Evolutionary conservation across 768 basidiomycete genomes (phyloP).

Genomic region (Lactarius indigo): DNA sequence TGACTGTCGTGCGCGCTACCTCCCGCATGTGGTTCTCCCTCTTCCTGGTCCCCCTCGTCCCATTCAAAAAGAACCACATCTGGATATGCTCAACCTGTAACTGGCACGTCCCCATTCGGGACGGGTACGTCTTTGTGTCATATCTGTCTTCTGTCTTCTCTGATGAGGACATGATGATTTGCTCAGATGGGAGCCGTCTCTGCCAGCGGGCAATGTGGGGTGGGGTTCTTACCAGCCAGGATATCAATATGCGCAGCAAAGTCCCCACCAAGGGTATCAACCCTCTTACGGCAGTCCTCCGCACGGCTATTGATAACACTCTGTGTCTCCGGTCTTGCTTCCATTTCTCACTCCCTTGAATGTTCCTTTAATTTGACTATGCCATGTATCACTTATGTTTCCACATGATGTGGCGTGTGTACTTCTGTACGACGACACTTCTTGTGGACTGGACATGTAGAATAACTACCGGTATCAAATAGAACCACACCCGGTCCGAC

Average conservation of each 20-base stretch:
- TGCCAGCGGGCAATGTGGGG: slow-evolving; percentile 17
- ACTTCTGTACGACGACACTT: background rate
- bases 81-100: slow-evolving; percentile 75
- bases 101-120: slow-evolving; percentile 51
- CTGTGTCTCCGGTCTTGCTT: slow-evolving; percentile 1
- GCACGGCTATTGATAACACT: slow-evolving; percentile 5
- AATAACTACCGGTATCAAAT: background rate
- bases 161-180: background rate
- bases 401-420: background rate
- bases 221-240: slow-evolving; percentile 25
- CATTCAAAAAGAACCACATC: slow-evolving; percentile 55
- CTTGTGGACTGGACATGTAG: background rate
- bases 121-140: slow-evolving; percentile 40
- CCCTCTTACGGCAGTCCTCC: slow-evolving; percentile 20
- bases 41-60: slow-evolving; percentile 70
- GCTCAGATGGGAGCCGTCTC: slow-evolving; percentile 29
- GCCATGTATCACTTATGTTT: slow-evolving; percentile 1
- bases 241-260: slow-evolving; percentile 37
- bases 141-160: background rate
- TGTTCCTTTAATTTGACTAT: background rate
- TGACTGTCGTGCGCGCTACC: slow-evolving; percentile 58
- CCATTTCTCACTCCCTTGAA: slow-evolving; percentile 3
- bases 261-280: slow-evolving; percentile 35
- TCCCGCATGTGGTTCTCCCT: slow-evolving; percentile 72
- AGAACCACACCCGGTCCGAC: background rate